phyloP scores from a whole-genome alignment of 2,329 filamentous ascomycete genomes.

The Colletotrichum phormii region DNA sequence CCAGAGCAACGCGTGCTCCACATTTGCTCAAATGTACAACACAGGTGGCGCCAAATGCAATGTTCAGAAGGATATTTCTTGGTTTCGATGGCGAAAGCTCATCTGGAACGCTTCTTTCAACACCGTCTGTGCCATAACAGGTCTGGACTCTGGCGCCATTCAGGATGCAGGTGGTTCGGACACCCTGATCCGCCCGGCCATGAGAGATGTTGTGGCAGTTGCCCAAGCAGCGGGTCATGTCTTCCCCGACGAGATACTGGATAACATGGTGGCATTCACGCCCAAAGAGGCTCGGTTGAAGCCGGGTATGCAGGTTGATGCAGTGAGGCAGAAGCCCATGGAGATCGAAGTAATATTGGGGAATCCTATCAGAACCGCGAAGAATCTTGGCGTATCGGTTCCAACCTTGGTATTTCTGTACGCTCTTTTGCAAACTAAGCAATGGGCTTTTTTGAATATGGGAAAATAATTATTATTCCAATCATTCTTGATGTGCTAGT shows the following conservation, averaged over 20 bases:
- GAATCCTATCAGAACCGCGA: too few species aligned
- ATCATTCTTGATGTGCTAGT: too few species aligned
- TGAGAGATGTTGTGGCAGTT: not conserved
- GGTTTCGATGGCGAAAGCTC: not conserved
- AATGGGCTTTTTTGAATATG: too few species aligned
- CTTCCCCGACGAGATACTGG: not conserved
- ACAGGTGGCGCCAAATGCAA: not conserved
- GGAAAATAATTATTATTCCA: too few species aligned
- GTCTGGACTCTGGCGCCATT: not conserved
- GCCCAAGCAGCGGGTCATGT: not conserved
- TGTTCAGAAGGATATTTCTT: not conserved
- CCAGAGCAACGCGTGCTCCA: not conserved
- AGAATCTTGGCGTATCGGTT: too few species aligned
- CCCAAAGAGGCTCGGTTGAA: too few species aligned
- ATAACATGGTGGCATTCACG: not conserved
- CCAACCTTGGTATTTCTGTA: too few species aligned
- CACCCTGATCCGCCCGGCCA: not conserved
- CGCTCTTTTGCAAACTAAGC: too few species aligned
- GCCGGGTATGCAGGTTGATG: too few species aligned
- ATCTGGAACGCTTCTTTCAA: not conserved
- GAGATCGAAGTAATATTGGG: too few species aligned
- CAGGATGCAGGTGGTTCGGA: not conserved
- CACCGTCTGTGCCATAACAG: not conserved
- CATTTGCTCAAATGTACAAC: not conserved
- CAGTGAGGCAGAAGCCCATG: too few species aligned